These are phyloP conservation scores for Davidsoniella australis DNA, from an alignment of 2,329 filamentous ascomycete species.

Conservation along the genomic window DNA sequence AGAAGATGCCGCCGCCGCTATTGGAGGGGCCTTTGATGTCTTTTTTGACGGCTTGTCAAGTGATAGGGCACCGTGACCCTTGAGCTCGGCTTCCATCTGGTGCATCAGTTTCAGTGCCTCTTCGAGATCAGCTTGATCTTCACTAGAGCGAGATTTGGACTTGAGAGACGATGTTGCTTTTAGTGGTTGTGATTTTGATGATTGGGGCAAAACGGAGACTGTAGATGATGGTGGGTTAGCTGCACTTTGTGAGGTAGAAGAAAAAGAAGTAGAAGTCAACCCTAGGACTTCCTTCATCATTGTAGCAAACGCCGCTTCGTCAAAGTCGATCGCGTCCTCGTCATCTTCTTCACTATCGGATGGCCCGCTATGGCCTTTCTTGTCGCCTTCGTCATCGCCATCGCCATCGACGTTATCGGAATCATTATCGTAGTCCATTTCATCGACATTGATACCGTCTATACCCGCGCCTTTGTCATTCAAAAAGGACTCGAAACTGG, in stretches of 20 bases:
- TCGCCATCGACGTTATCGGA: constrained; percentile 28
- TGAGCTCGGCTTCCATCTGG: constrained; percentile 58
- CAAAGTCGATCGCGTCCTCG: constrained; percentile 47
- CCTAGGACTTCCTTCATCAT: constrained; percentile 94
- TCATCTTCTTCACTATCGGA: constrained; percentile 33
- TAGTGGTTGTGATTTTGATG: background rate
- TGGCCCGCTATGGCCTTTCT: constrained; percentile 21
- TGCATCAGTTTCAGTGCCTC: constrained; percentile 49
- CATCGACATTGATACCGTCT: constrained; percentile 54
- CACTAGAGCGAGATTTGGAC: background rate
- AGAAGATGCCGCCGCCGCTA: background rate
- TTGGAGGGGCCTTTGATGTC: background rate
- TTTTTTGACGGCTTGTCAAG: constrained; percentile 24
- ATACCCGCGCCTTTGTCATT: constrained; percentile 68
- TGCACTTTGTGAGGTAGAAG: constrained; percentile 3
- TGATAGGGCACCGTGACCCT: constrained; percentile 47
- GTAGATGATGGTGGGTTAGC: background rate
- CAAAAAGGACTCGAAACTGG: constrained; percentile 81
- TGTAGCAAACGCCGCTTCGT: constrained; percentile 66
- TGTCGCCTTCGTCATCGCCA: constrained; percentile 22
- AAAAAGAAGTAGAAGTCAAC: constrained; percentile 24
- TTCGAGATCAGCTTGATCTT: constrained; percentile 33
- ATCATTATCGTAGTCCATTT: constrained; percentile 32
- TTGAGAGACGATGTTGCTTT: background rate
- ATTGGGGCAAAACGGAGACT: constrained; percentile 1